A percentile compares a stretch with the other conserved stretches of the same genome.
These are phyloP conservation scores for Euphorbia celastroides DNA, from an alignment of 441 rosid genomes.

Conservation along the genomic window DNA sequence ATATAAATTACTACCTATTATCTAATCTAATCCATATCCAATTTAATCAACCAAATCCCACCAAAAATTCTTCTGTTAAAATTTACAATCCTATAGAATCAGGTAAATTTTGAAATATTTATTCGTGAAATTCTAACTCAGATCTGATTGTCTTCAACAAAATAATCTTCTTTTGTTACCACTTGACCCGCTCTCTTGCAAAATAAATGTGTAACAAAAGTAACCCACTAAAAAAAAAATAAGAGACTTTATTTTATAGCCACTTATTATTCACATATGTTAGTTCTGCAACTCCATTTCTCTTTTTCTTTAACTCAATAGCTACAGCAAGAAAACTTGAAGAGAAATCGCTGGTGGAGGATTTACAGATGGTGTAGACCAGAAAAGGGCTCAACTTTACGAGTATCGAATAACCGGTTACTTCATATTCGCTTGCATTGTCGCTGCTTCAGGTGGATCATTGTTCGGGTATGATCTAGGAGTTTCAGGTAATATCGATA, in stretches of 20 bases:
- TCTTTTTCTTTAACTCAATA: neutral
- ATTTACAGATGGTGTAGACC: constrained; percentile 32
- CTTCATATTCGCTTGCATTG: constrained; percentile 55
- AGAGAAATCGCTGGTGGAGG: constrained; percentile 70
- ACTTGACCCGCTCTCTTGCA: constrained; percentile 1
- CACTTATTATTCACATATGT: neutral
- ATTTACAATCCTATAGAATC: too few species aligned
- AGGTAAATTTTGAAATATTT: too few species aligned
- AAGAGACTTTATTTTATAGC: neutral
- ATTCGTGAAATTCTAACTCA: too few species aligned
- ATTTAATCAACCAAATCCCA: too few species aligned
- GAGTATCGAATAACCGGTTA: constrained; percentile 54
- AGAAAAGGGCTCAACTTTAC: constrained; percentile 72
- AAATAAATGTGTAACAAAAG: neutral
- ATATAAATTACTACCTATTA: too few species aligned
- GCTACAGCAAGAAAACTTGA: neutral
- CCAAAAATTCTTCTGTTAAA: too few species aligned
- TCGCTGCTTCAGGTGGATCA: constrained; percentile 69
- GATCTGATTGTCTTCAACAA: neutral
- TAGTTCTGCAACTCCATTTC: neutral
- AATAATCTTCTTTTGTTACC: neutral
- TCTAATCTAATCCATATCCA: too few species aligned
- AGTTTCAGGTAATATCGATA: constrained; percentile 44
- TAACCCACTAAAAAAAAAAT: neutral
- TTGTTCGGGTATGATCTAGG: constrained; percentile 88